Base-by-base conservation (phyloP, 2,329 filamentous ascomycete genomes). In the Xylariaceae sp. region DNA sequence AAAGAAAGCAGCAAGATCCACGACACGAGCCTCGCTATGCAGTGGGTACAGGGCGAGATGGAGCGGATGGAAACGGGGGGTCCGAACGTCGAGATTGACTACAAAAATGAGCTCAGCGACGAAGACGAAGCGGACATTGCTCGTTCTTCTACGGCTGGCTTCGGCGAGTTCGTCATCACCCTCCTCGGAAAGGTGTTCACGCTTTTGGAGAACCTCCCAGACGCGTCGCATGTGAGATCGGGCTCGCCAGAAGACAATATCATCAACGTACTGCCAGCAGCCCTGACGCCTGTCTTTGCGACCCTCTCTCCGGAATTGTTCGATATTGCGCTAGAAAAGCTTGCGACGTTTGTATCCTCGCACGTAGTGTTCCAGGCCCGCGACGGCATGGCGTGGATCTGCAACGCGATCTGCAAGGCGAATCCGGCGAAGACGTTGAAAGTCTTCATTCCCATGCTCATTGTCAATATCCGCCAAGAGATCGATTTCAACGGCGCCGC, bases 341-440 rank as follows among this genome's bases (percentile, higher is more conserved):
- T 98, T 52, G 85, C 88, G 2, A 79, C 86, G 21, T 98, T 98
- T 60, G 85, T 96, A 17, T 83, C 85, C 1, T 86, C 86, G 47
- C 92, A 97, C 65, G 92, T 98, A 34, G 90, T 98, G 13, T 89
- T 98, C 54, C 92, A 97, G 64, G 90, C 92, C 37, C 75, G 90
- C 50, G 92, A 98, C 69, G 90, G 92, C 6, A 96, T 98, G 85
- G 92, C 94, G 1, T 98, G 95, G 74, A 97, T 97, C 38, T 86
- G 90, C 65, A 97, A 96, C 62, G 86, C 88, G 0, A 73, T 98
- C 16, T 95, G 92, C 72, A 97, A 97, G 65, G 88, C 94, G 51
- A 87, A 94, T 52, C 89, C 94, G 0, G 82, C 90, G 59, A 96
- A 96, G 67, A 88, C 92, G 1, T 71, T 98, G 35, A 92, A 89